Evolutionary conservation across 2,329 filamentous ascomycete genomes (phyloP).

Genomic region (Periconia sp.): DNA sequence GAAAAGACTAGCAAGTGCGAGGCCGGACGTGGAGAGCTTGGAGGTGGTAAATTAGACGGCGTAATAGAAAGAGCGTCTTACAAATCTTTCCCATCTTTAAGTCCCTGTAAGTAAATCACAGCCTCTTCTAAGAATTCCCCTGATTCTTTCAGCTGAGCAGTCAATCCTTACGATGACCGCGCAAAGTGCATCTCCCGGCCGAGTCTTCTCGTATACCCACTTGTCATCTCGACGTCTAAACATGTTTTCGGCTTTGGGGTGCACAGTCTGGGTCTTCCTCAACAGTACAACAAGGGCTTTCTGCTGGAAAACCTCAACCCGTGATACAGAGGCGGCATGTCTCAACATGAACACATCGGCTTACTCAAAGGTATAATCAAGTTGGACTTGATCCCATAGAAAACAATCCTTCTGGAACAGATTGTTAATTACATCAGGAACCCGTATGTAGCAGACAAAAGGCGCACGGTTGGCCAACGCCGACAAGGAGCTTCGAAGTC

Average conservation of each 20-base stretch:
- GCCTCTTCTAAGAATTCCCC: neutral
- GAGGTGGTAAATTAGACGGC: no score
- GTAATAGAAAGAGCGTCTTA: no score
- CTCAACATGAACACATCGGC: no score
- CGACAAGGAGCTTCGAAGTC: slow-evolving; percentile 2
- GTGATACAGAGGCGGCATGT: no score
- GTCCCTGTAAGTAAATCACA: neutral
- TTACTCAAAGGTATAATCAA: no score
- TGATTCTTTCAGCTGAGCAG: no score
- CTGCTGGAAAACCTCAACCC: no score
- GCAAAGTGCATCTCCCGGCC: neutral
- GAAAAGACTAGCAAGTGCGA: no score
- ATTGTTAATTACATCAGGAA: neutral
- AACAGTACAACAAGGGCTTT: neutral
- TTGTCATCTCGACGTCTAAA: neutral
- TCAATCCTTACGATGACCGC: neutral
- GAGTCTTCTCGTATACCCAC: neutral
- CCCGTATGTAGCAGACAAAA: neutral
- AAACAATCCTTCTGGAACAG: slow-evolving; percentile 2
- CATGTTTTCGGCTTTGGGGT: neutral
- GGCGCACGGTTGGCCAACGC: neutral
- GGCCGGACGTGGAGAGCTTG: no score
- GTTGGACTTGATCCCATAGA: no score
- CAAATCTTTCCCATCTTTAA: neutral
- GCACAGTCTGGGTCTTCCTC: neutral